Percentiles rank a stretch among this genome's conserved stretches.
phyloP scores from a whole-genome alignment of 768 basidiomycete genomes.

The Xerocomellus chrysenteron region DNA sequence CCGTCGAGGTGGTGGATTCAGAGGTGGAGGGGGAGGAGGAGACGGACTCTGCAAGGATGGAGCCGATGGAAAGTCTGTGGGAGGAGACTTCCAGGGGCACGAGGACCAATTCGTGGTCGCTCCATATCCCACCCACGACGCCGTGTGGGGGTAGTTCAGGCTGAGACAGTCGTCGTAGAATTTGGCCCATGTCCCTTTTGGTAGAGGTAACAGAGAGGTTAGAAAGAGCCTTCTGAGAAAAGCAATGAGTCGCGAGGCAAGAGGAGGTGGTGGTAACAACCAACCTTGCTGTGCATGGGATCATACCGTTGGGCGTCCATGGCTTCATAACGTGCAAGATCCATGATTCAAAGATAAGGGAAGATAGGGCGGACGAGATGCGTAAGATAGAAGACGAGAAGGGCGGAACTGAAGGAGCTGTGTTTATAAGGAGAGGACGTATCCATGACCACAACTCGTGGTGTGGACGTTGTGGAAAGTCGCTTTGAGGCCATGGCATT shows the following conservation, averaged over 20 bases:
- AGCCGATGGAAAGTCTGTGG: slow-evolving; percentile 18
- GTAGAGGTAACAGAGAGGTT: slow-evolving; percentile 9
- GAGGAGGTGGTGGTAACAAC: slow-evolving; percentile 17
- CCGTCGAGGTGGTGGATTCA: slow-evolving; percentile 10
- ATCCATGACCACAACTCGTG: slow-evolving; percentile 28
- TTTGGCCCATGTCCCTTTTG: slow-evolving; percentile 28
- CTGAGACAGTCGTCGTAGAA: slow-evolving; percentile 23
- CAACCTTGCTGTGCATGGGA: slow-evolving; percentile 30
- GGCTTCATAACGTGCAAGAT: slow-evolving; percentile 25
- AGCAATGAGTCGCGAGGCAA: slow-evolving; percentile 22
- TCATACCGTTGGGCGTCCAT: slow-evolving; percentile 36
- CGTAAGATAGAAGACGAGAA: slow-evolving; percentile 29
- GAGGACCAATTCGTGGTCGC: slow-evolving; percentile 35
- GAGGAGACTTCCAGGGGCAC: slow-evolving; percentile 29
- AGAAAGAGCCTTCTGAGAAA: slow-evolving; percentile 19
- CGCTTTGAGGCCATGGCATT: slow-evolving; percentile 25
- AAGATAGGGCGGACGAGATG: slow-evolving; percentile 27
- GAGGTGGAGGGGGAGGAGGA: slow-evolving; percentile 9
- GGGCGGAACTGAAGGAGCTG: slow-evolving; percentile 26
- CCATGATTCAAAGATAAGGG: slow-evolving; percentile 30
- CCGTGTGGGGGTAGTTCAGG: slow-evolving; percentile 14
- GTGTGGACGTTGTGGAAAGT: slow-evolving; percentile 22
- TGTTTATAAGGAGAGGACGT: slow-evolving; percentile 21
- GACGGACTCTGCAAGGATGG: slow-evolving; percentile 15
- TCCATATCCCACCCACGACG: slow-evolving; percentile 33